Conservation (phyloP, 768 basidiomycete genomes). For the Termitomyces sp. region DNA sequence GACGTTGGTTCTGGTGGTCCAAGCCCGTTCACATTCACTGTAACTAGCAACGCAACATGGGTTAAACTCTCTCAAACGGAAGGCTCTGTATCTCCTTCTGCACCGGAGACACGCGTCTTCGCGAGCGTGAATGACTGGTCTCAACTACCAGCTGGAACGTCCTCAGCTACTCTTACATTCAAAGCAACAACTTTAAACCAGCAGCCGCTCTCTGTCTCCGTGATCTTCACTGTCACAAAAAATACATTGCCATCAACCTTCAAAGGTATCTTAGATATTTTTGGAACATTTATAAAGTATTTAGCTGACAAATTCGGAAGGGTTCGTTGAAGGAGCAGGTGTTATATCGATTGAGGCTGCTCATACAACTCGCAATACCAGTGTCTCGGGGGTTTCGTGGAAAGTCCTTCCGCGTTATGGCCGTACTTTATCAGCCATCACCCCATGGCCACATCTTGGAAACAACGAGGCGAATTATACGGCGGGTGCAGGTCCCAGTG, state of each 20-base stretch:
- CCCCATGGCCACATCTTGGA: constrained; percentile 48
- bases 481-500: constrained; percentile 52
- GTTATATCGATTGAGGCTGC: constrained; percentile 63
- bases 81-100: constrained; percentile 42
- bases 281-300: neutral
- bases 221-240: constrained; percentile 30
- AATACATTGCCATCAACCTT: constrained; percentile 35
- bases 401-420: constrained; percentile 56
- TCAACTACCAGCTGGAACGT: constrained; percentile 32
- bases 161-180: constrained; percentile 36
- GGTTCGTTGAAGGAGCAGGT: constrained; percentile 61
- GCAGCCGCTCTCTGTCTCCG: constrained; percentile 25
- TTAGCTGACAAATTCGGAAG: constrained; percentile 19
- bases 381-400: constrained; percentile 51
- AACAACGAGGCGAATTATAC: constrained; percentile 51
- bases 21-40: constrained; percentile 48
- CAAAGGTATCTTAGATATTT: constrained; percentile 38
- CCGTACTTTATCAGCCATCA: constrained; percentile 55
- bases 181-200: constrained; percentile 37
- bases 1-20: constrained; percentile 61
- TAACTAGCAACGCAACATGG: constrained; percentile 47
- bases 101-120: constrained; percentile 49
- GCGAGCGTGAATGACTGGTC: constrained; percentile 53
- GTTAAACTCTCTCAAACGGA: constrained; percentile 37
- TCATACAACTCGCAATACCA: constrained; percentile 42